phyloP scores from a whole-genome alignment of 768 basidiomycete species.

The Daedaleopsis sinensis region DNA sequence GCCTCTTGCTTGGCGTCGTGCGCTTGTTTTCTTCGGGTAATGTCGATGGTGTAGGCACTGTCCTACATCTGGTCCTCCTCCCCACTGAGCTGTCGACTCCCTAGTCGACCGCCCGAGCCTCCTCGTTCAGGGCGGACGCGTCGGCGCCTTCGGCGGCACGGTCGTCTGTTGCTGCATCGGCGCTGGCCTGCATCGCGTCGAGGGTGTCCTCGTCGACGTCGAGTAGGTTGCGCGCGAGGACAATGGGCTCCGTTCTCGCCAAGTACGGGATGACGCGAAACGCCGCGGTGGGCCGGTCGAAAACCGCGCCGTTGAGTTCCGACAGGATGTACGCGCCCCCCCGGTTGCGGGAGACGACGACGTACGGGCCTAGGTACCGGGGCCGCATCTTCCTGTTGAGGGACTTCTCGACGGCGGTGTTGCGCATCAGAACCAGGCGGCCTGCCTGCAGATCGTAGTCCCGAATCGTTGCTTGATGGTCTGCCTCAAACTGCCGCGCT shows the following conservation, averaged over 20 bases:
- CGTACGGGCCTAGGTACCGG: slow-evolving; percentile 24
- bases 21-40: background rate
- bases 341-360: slow-evolving; percentile 19
- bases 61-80: too few relatives aligned
- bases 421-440: slow-evolving; percentile 27
- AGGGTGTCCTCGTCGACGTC: background rate
- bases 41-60: background rate
- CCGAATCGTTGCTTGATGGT: slow-evolving; percentile 14
- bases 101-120: background rate
- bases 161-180: background rate
- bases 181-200: background rate
- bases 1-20: background rate
- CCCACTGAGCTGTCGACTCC: background rate
- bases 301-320: slow-evolving; percentile 27
- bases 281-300: slow-evolving; percentile 9
- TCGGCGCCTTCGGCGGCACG: background rate
- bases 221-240: background rate
- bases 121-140: background rate
- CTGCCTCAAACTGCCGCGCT: slow-evolving; percentile 10
- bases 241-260: background rate
- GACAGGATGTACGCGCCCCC: slow-evolving; percentile 21
- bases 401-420: slow-evolving; percentile 26
- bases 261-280: slow-evolving; percentile 29
- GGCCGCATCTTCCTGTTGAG: slow-evolving; percentile 27
- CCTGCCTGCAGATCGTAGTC: slow-evolving; percentile 30